Conservation (phyloP, 2,329 filamentous ascomycete genomes). For the Penicillium nordicum region DNA sequence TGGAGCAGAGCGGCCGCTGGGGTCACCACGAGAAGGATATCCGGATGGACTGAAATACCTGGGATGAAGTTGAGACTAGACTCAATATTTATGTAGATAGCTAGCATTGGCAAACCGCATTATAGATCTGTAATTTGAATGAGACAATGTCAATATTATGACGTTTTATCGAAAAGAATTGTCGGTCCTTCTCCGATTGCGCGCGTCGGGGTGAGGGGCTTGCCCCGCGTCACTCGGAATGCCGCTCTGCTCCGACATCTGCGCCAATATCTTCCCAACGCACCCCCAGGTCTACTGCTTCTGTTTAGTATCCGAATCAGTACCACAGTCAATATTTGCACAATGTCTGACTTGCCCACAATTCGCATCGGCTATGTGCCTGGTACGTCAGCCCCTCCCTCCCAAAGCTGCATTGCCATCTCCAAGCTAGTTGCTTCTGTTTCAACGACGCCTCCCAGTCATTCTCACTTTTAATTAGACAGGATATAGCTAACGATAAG, state of each 20-base stretch:
- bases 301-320: background rate
- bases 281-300: background rate
- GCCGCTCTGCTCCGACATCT: background rate
- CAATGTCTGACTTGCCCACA: slow-evolving; percentile 30
- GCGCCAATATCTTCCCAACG: background rate
- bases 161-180: background rate
- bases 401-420: background rate
- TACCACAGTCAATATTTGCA: background rate
- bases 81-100: slow-evolving; percentile 19
- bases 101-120: slow-evolving; percentile 9
- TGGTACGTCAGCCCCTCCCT: slow-evolving; percentile 29
- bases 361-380: slow-evolving; percentile 49
- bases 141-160: slow-evolving; percentile 9
- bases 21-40: slow-evolving; percentile 37
- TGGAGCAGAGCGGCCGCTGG: slow-evolving; percentile 27
- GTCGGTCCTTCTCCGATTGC: background rate
- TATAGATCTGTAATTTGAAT: slow-evolving; percentile 22
- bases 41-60: slow-evolving; percentile 31
- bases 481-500: background rate
- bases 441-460: no score
- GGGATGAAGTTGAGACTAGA: slow-evolving; percentile 5
- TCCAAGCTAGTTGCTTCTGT: background rate
- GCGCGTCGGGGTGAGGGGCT: slow-evolving; percentile 1
- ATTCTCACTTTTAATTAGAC: background rate
- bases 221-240: slow-evolving; percentile 5